phyloP scores from a whole-genome alignment of 2,329 filamentous ascomycete genomes.

The Monascus ruber region DNA sequence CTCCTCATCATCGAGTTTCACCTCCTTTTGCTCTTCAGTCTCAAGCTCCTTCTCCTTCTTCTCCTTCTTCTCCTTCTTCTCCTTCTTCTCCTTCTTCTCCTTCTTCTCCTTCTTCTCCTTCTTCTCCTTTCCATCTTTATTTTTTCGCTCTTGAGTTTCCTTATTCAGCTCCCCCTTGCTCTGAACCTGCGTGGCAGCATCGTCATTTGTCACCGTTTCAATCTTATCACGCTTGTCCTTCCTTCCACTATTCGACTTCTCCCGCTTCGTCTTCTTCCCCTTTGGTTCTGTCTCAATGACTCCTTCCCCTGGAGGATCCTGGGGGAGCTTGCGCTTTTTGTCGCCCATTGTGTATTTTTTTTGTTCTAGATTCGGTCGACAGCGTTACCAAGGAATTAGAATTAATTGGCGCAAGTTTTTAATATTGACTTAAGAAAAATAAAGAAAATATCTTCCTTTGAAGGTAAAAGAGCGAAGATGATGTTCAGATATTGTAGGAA shows the following conservation, averaged over 20 bases:
- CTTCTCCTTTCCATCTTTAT: conserved; percentile 14
- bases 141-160: conserved; percentile 8
- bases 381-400: background rate
- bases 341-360: conserved; percentile 19
- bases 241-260: conserved; percentile 11
- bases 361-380: background rate
- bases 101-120: conserved; percentile 5
- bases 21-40: conserved; percentile 7
- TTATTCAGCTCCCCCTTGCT: conserved; percentile 14
- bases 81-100: conserved; percentile 4
- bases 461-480: no score
- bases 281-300: conserved; percentile 24
- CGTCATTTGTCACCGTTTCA: background rate
- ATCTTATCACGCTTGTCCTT: conserved; percentile 4
- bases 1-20: conserved; percentile 2
- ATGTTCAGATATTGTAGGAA: no score
- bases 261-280: conserved; percentile 14
- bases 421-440: no score
- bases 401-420: background rate
- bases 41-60: conserved; percentile 3
- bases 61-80: conserved; percentile 3
- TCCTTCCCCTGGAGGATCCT: conserved; percentile 15
- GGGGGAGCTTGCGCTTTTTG: conserved; percentile 28
- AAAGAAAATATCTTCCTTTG: no score
- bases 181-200: background rate